A percentile compares a stretch with the other conserved stretches of the same genome.
These are phyloP conservation scores for Glycine soja DNA, from an alignment of 306 rosid genomes.

Conservation along the genomic window DNA sequence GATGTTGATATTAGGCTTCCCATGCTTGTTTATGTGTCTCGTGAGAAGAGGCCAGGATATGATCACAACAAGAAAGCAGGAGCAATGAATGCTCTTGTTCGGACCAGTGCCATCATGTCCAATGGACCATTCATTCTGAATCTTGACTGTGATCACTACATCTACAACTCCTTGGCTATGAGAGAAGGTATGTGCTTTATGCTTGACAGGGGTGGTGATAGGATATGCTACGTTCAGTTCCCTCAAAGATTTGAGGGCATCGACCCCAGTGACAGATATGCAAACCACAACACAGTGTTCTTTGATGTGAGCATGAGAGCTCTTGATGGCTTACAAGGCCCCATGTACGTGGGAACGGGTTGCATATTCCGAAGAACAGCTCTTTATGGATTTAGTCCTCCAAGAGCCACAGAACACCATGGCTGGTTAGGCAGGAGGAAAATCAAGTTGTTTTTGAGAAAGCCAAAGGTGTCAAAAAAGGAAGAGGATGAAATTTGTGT, in stretches of 20 bases:
- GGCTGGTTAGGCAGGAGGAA: slow-evolving; percentile 80
- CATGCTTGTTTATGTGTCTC: slow-evolving; percentile 84
- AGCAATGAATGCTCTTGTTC: slow-evolving; percentile 88
- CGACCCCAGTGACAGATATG: slow-evolving; percentile 82
- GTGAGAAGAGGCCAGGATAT: slow-evolving; percentile 83
- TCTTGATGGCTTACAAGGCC: slow-evolving; percentile 90
- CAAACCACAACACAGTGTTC: slow-evolving; percentile 89
- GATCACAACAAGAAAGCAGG: slow-evolving; percentile 96
- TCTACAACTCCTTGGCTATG: slow-evolving; percentile 79
- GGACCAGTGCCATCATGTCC: slow-evolving; percentile 90
- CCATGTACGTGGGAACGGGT: slow-evolving; percentile 91
- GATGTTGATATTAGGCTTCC: slow-evolving; percentile 80
- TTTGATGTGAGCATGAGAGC: slow-evolving; percentile 92
- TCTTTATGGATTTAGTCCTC: slow-evolving; percentile 87
- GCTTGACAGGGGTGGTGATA: slow-evolving; percentile 91
- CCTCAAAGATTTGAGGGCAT: slow-evolving; percentile 92
- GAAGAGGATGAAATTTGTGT: slow-evolving; percentile 65
- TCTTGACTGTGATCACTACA: slow-evolving; percentile 89
- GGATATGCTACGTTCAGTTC: slow-evolving; percentile 85
- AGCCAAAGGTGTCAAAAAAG: slow-evolving; percentile 58
- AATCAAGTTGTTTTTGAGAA: slow-evolving; percentile 69
- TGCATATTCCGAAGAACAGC: slow-evolving; percentile 89
- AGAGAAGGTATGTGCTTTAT: slow-evolving; percentile 94
- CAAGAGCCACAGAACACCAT: slow-evolving; percentile 82
- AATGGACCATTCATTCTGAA: slow-evolving; percentile 88